Evolutionary conservation across 2,329 filamentous ascomycete species (phyloP), one percentile per base, ranked within the genome.

Genomic region (Cladophialophora carrionii): DNA sequence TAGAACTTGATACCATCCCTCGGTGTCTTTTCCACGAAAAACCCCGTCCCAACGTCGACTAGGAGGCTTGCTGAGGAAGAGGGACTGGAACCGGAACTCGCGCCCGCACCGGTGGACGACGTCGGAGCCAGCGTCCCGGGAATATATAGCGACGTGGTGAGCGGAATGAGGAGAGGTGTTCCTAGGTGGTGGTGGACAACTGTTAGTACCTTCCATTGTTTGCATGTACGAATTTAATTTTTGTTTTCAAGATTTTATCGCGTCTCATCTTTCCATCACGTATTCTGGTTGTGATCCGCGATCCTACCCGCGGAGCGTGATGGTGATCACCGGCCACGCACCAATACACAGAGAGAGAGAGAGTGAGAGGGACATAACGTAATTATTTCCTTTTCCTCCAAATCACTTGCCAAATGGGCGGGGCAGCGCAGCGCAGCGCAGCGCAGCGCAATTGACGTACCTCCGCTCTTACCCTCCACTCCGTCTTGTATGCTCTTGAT

Each of bases 131-230:
- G 82, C 46, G 85, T 88, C 34, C 94, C 96, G 29, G 90, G 90
- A 17, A 99, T 94, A 78, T 99, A 99, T 32, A 99, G 85, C 0
- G 93, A 97, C 73, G 91, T 95, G 12, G 95, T 99, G 68, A 99
- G 80, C 0, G 96, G 95, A n/a, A 99, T 92, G 22, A 99, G 85
- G 55, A 98, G 89, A 59, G 78, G 67, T 71, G 74, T 70, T 74
- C 75, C 71, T 75, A 29, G 20, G 4, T 22, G 48, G 72, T 20
- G 74, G 48, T 5, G 17, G 10, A 20, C 3, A 31, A 29, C 7
- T 10, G 46, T 52, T 41, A 52, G 61, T 29, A 37, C 17, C 6
- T 6, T 17, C 17, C 2, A 7, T 17, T 55, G 32, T 14, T 29
- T 54, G 29, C 53, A 14, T 22, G 12, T 14, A 49, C 2, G 1